phyloP scores from a whole-genome alignment of 345 rosid species.

The Citrus glauca region DNA sequence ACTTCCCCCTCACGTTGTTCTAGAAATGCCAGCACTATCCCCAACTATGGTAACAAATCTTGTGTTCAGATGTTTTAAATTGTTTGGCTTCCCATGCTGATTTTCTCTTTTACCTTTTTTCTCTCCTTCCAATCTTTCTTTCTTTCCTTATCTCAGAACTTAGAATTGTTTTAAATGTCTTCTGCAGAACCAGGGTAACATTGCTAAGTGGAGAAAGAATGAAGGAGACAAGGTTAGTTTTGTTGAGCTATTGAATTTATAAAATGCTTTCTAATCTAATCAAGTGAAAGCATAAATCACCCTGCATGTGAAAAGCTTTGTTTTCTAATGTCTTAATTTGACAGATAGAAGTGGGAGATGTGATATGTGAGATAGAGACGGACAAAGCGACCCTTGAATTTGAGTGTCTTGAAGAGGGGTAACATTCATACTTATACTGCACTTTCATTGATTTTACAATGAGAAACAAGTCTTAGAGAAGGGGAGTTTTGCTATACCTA shows the following conservation, averaged over 20 bases:
- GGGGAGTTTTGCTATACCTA: neutral
- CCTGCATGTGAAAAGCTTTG: neutral
- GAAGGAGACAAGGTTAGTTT: conserved; percentile 93
- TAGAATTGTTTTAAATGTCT: conserved; percentile 13
- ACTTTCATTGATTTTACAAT: neutral
- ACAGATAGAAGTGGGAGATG: conserved; percentile 98
- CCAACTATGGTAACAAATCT: conserved; percentile 81
- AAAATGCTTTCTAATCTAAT: conserved; percentile 4
- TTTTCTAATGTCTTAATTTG: conserved; percentile 3
- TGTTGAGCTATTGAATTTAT: conserved; percentile 8
- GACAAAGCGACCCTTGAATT: conserved; percentile 98
- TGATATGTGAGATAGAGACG: conserved; percentile 96
- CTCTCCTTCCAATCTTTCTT: neutral
- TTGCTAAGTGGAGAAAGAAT: conserved; percentile 79
- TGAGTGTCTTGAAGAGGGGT: conserved; percentile 98
- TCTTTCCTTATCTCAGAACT: conserved; percentile 8
- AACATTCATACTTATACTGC: conserved; percentile 16
- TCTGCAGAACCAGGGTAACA: conserved; percentile 84
- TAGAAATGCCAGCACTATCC: conserved; percentile 96
- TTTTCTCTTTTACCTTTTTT: neutral
- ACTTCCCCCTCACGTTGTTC: conserved; percentile 81
- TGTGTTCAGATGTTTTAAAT: conserved; percentile 11
- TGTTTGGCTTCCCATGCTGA: conserved; percentile 12
- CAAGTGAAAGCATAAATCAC: neutral
- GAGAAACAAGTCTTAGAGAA: neutral